Base-by-base conservation (phyloP, 2,329 filamentous ascomycete species). In the Stagonosporopsis tanaceti region DNA sequence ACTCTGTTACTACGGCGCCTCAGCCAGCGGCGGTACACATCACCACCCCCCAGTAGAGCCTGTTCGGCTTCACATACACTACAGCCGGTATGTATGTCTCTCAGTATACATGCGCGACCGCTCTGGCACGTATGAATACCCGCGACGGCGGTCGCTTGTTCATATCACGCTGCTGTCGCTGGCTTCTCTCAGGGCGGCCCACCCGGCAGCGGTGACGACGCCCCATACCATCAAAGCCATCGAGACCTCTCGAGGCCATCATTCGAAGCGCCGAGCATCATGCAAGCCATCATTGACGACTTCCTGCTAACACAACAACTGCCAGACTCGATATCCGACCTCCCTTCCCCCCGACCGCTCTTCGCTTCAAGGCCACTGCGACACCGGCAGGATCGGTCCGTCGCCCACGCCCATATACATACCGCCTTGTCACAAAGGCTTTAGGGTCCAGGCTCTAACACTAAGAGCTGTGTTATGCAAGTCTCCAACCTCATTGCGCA, bases 341-440 rank as follows among this genome's bases (percentile, higher is more conserved):
- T 57, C 66, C 66, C 67, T 68, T 68, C 62, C 57, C 53, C 53
- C 64, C 70, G 66, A 67, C 68, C 68, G 67, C 68, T 64, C 61
- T 66, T 65, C 67, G 64, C 65, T 60, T 63, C 69, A 56, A 66
- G 59, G 59, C 69, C 71, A 65, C 76, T 76, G 73, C 74, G 73
- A 77, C 74, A 74, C 73, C 72, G 73, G 72, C 73, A 67, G 70
- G 66, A 68, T 73, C 71, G 69, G 72, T 73, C 65, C 62, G 62
- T 62, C 67, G 57, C 56, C 63, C 54, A 63, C 64, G 58, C 50
- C 17, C 47, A 62, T 50, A 68, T 60, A 65, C 60, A 60, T 59
- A 45, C 38, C 63, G 53, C 45, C 66, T 59, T 60, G 40, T 59
- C 61, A 47, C 61, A 71, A 57, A 67, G 62, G 55, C 59, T 46